phyloP scores from a whole-genome alignment of 2,329 filamentous ascomycete genomes.

The Exophiala phaeomuriformis region DNA sequence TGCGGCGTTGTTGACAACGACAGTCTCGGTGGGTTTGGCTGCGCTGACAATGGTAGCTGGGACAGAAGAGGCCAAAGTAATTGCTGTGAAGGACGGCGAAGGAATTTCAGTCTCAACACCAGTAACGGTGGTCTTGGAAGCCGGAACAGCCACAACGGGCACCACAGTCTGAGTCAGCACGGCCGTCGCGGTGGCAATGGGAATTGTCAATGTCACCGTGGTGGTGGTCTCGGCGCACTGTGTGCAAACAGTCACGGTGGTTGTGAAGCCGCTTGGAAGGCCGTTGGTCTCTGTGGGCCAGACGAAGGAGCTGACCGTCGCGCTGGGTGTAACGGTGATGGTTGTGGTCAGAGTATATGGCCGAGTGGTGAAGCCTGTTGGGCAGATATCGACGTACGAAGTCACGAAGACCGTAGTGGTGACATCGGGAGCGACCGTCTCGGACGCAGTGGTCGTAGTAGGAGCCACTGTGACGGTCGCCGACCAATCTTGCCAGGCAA shows the following conservation, averaged over 20 bases:
- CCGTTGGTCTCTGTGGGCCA: constrained; percentile 26
- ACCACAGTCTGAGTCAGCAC: constrained; percentile 12
- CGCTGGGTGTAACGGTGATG: constrained; percentile 1
- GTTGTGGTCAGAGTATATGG: constrained; percentile 13
- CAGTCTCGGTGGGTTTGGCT: background rate
- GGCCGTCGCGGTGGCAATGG: constrained; percentile 15
- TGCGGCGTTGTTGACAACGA: background rate
- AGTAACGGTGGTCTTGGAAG: background rate
- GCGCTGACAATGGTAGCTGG: background rate
- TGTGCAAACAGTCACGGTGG: constrained; percentile 36
- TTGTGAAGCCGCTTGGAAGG: constrained; percentile 36
- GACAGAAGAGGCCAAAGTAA: background rate
- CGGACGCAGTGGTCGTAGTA: background rate
- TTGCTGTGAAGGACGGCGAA: background rate
- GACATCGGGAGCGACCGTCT: background rate
- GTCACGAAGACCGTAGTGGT: constrained; percentile 26
- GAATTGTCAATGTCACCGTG: constrained; percentile 18
- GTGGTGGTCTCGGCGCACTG: constrained; percentile 29
- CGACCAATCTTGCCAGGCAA: constrained; percentile 3
- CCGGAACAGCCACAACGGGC: background rate
- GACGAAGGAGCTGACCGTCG: constrained; percentile 23
- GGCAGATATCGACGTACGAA: constrained; percentile 38
- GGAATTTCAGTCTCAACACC: too few species aligned
- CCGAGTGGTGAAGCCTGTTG: constrained; percentile 37
- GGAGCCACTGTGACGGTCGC: constrained; percentile 5